A percentile compares a stretch with the other conserved stretches of the same genome.
Conservation (phyloP, 345 rosid genomes). For the Populus euphratica region DNA sequence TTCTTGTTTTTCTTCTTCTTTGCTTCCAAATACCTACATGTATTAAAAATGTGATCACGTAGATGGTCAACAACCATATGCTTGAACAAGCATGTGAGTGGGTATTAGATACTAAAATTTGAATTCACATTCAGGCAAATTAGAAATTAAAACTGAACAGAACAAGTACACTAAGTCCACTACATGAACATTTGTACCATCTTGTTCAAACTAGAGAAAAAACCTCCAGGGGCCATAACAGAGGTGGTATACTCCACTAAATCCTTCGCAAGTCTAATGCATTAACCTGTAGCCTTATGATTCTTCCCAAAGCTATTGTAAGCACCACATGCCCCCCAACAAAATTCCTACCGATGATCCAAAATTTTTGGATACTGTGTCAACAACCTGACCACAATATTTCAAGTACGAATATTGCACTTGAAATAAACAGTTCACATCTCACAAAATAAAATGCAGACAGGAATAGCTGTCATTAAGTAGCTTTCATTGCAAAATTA, state of each 20-base stretch:
- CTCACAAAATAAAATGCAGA: too few species aligned
- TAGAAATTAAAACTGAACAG: background rate
- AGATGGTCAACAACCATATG: background rate
- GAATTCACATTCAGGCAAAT: too few species aligned
- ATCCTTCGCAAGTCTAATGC: background rate
- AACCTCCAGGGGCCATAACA: background rate
- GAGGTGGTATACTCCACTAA: background rate
- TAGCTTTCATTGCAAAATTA: too few species aligned
- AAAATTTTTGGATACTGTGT: background rate
- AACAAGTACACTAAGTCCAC: background rate
- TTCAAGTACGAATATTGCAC: background rate
- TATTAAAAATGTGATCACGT: background rate
- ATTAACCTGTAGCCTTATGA: background rate
- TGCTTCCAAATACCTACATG: constrained; percentile 60
- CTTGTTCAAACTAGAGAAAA: background rate
- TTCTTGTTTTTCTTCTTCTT: constrained; percentile 64
- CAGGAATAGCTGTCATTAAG: too few species aligned
- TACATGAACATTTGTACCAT: background rate
- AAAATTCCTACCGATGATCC: background rate
- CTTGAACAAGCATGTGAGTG: background rate
- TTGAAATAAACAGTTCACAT: background rate
- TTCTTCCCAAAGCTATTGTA: background rate
- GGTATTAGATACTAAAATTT: too few species aligned
- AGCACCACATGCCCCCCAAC: background rate
- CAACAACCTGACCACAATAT: too few species aligned